A percentile compares a stretch with the other conserved stretches of the same genome.
Evolutionary conservation across 2,329 filamentous ascomycete genomes (phyloP).

Genomic region (Corinectria fuckeliana): DNA sequence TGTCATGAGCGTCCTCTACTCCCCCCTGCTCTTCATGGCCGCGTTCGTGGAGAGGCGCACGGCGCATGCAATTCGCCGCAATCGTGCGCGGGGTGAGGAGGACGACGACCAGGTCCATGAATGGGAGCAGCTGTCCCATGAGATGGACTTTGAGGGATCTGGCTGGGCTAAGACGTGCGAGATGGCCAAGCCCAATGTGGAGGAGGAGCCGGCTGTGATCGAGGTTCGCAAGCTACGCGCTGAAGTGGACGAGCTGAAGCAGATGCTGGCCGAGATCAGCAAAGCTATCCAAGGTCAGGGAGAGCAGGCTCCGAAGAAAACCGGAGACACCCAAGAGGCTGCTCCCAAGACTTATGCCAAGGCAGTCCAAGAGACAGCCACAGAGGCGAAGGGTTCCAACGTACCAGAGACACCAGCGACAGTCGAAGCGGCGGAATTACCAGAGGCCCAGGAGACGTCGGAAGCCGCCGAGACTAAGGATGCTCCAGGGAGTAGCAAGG

Average conservation of each 20-base stretch:
- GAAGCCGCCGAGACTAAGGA: slow-evolving; percentile 10
- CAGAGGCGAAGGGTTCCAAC: slow-evolving; percentile 11
- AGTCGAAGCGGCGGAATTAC: slow-evolving; percentile 18
- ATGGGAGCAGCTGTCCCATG: slow-evolving; percentile 82
- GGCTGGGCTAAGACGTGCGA: slow-evolving; percentile 86
- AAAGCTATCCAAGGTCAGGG: slow-evolving; percentile 30
- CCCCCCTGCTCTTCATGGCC: slow-evolving; percentile 79
- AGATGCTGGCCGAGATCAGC: slow-evolving; percentile 48
- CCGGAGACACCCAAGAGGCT: not conserved
- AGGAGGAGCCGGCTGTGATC: slow-evolving; percentile 76
- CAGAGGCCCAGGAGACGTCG: slow-evolving; percentile 24
- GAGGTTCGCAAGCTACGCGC: slow-evolving; percentile 67
- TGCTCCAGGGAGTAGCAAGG: slow-evolving; percentile 22
- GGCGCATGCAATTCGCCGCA: slow-evolving; percentile 71
- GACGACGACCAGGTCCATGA: slow-evolving; percentile 91
- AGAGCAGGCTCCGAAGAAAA: not conserved
- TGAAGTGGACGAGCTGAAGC: slow-evolving; percentile 65
- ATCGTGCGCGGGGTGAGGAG: slow-evolving; percentile 80
- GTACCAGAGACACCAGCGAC: slow-evolving; percentile 21
- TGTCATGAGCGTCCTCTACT: slow-evolving; percentile 87
- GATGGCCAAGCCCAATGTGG: slow-evolving; percentile 79
- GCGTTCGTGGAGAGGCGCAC: slow-evolving; percentile 73
- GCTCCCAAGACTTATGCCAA: not conserved
- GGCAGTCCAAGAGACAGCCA: not conserved
- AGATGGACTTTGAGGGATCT: slow-evolving; percentile 80